A percentile compares a stretch with the other conserved stretches of the same genome.
Evolutionary conservation across 2,329 filamentous ascomycete species (phyloP).

Genomic region (Cladorrhinum sp.): DNA sequence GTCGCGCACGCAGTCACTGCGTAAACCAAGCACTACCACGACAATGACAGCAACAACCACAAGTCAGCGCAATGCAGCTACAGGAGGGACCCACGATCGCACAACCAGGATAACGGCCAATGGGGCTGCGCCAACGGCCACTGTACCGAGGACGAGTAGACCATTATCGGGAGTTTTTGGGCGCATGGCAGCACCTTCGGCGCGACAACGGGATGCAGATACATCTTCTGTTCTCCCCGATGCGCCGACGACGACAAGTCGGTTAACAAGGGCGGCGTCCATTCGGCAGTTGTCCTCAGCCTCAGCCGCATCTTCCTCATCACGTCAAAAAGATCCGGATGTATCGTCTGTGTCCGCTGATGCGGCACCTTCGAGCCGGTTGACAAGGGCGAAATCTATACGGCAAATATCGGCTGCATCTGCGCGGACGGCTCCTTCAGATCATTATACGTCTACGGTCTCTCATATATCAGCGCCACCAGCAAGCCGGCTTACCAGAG

Average conservation of each 20-base stretch:
- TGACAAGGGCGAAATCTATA: conserved; percentile 7
- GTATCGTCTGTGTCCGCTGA: not conserved
- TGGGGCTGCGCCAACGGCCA: conserved; percentile 17
- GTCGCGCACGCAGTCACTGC: conserved; percentile 46
- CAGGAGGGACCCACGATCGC: conserved; percentile 8
- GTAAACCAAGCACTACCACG: conserved; percentile 36
- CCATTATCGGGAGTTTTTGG: conserved; percentile 27
- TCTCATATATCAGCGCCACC: not conserved
- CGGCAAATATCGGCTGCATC: conserved; percentile 13
- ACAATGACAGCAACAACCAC: conserved; percentile 16
- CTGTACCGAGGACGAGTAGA: conserved; percentile 14
- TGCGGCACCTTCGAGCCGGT: not conserved
- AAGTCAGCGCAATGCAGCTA: not conserved
- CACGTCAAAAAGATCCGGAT: too few relatives aligned
- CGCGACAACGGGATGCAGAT: conserved; percentile 3
- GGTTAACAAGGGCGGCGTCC: not conserved
- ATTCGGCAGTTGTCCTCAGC: not conserved
- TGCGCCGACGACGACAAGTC: not conserved
- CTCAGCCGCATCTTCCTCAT: not conserved
- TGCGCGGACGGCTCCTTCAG: conserved; percentile 2
- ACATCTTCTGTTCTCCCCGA: not conserved
- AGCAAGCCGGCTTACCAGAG: not conserved
- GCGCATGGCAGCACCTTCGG: conserved; percentile 14
- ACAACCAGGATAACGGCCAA: conserved; percentile 25
- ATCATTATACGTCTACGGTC: not conserved